Base-by-base conservation (phyloP, 1,284 basidiomycete genomes). In the Leccinum subspadiceum region DNA sequence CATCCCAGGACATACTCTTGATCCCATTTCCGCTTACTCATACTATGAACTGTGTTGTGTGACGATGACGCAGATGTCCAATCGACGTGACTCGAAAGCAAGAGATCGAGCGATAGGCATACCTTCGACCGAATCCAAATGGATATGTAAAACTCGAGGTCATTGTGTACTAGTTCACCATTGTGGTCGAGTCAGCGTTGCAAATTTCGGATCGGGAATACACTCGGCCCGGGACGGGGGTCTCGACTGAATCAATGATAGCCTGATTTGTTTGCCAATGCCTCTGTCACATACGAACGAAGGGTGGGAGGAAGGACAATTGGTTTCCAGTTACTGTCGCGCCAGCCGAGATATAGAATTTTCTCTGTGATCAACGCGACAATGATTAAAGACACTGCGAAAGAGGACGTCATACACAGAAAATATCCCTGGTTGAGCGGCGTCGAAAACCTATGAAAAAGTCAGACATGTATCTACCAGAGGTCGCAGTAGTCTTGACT, bases 271-370 rank as follows among this genome's bases (percentile, higher is more conserved):
- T n/a, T 51, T n/a, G 15, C 26, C 6, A 10, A 31, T 2, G 4
- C 6, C 52, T n/a, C 20, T 2, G 31, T 46, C 1, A 9, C 2
- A 12, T 17, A 10, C 2, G 1, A 20, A 26, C 13, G 9, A 44
- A 9, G 1, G 1, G 4, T 37, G 15, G 1, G 2, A 10, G 15
- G 10, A 39, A 2, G 0, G 37, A 84, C 86, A 86, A 89, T n/a
- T 81, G 79, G 61, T 82, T 85, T 9, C 82, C 85, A 5, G 79
- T 77, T 4, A 88, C 78, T 0, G 78, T 81, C 0, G 84, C 74
- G 1, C 86, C 86, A 44, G 78, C 78, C 2, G 87, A 86, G 51
- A 89, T 89, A 5, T 77, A 66, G 57, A 84, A 84, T 5, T 77
- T 76, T 58, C 79, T 74, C 84, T 86, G 44, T 44, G 7, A 53